Evolutionary conservation across 176 grass and related monocot species (phyloP).

Genomic region (Triticum dicoccoides): DNA sequence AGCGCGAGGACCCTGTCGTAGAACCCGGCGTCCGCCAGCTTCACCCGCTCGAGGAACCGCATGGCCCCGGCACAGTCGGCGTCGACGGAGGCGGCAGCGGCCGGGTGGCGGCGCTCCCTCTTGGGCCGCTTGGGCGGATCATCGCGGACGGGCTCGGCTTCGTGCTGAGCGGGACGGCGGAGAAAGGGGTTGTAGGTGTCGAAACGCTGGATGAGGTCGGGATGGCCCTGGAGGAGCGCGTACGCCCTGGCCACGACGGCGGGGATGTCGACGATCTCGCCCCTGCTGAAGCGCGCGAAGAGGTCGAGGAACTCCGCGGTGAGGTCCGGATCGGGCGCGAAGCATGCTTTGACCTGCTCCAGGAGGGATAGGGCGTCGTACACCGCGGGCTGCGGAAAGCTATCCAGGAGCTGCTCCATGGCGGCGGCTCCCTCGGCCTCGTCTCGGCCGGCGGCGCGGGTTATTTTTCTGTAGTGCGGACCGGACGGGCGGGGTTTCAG

Average conservation of each 20-base stretch:
- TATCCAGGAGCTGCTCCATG: neutral
- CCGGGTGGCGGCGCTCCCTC: neutral
- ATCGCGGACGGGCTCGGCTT: neutral
- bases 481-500: no score
- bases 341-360: neutral
- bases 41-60: neutral
- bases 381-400: no score
- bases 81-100: neutral
- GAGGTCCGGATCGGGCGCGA: neutral
- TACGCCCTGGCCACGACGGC: neutral
- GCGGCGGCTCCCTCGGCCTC: neutral
- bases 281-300: neutral
- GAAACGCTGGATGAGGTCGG: neutral
- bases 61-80: neutral
- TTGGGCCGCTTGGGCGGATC: neutral
- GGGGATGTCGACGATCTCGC: neutral
- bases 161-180: no score
- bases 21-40: accelerated
- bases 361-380: neutral
- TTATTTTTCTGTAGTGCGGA: no score
- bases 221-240: neutral
- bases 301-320: neutral
- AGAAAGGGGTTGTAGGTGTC: neutral
- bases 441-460: neutral
- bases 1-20: neutral